phyloP scores from a whole-genome alignment of 352 stramenopile species.

The Phytopythium ostracodes region DNA sequence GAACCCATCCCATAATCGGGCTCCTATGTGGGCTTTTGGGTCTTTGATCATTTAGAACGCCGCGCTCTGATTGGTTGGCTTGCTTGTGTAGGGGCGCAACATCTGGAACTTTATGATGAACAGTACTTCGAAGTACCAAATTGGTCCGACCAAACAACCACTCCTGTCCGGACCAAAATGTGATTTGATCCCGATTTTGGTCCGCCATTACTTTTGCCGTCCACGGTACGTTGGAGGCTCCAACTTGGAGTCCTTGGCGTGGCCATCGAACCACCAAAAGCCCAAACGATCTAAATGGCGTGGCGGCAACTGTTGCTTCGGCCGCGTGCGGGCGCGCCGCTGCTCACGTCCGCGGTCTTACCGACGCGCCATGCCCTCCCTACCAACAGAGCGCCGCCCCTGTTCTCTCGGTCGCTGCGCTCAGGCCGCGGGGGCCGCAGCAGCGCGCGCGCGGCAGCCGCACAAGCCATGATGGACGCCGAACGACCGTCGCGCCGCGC shows the following conservation, averaged over 20 bases:
- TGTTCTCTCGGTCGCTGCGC: constrained; percentile 15
- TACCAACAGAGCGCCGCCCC: background rate
- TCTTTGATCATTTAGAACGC: background rate
- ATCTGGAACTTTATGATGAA: background rate
- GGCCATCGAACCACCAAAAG: too few relatives aligned
- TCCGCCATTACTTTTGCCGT: too few relatives aligned
- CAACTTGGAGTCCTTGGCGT: too few relatives aligned
- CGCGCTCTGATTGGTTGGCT: constrained; percentile 1
- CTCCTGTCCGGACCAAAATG: too few relatives aligned
- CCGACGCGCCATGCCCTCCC: background rate
- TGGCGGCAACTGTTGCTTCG: background rate
- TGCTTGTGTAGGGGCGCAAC: background rate
- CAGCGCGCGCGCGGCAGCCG: constrained; percentile 19
- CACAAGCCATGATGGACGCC: constrained; percentile 12
- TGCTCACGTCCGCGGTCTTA: background rate
- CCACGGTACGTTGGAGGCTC: too few relatives aligned
- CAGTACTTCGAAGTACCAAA: too few relatives aligned
- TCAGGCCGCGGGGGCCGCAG: constrained; percentile 21
- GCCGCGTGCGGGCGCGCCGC: background rate
- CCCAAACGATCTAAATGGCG: background rate
- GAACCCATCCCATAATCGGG: too few relatives aligned
- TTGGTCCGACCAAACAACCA: too few relatives aligned
- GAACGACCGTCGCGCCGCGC: constrained; percentile 5
- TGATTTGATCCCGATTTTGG: too few relatives aligned
- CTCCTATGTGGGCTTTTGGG: too few relatives aligned